Evolutionary conservation across 257 asterid genomes (phyloP).

Genomic region (Gynochthodes officinalis): DNA sequence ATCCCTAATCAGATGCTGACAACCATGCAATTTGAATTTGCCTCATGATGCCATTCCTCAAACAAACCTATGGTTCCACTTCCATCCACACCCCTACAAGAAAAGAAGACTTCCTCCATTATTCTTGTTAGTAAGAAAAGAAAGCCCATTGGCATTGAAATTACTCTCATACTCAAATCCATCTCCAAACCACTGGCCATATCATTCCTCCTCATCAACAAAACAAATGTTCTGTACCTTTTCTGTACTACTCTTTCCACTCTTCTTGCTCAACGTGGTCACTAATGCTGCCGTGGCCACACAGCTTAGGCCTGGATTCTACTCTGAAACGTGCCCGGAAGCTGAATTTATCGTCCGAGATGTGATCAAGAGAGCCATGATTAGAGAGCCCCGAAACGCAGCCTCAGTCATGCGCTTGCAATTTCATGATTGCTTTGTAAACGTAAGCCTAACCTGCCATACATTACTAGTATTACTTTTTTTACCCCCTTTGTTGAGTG

Average conservation of each 20-base stretch:
- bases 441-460: slow-evolving; percentile 37
- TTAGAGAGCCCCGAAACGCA: slow-evolving; percentile 53
- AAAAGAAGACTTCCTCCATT: background rate
- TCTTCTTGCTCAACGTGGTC: slow-evolving; percentile 20
- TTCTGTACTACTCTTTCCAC: background rate
- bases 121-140: no score
- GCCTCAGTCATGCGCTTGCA: slow-evolving; percentile 97
- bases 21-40: slow-evolving; percentile 6
- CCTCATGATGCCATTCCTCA: background rate
- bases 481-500: background rate
- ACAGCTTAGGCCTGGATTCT: slow-evolving; percentile 48
- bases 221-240: slow-evolving; percentile 35
- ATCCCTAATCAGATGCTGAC: slow-evolving; percentile 13
- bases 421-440: slow-evolving; percentile 92
- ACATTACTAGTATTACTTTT: background rate
- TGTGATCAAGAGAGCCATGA: slow-evolving; percentile 55
- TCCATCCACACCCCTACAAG: background rate
- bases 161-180: background rate
- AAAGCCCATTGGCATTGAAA: background rate
- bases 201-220: background rate
- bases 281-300: slow-evolving; percentile 23
- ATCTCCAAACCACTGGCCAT: background rate
- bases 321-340: slow-evolving; percentile 60
- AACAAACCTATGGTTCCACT: background rate
- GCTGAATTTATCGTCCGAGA: slow-evolving; percentile 64